Evolutionary conservation across 164 flowering plant species (phyloP).

Genomic region (Berberis thunbergii): DNA sequence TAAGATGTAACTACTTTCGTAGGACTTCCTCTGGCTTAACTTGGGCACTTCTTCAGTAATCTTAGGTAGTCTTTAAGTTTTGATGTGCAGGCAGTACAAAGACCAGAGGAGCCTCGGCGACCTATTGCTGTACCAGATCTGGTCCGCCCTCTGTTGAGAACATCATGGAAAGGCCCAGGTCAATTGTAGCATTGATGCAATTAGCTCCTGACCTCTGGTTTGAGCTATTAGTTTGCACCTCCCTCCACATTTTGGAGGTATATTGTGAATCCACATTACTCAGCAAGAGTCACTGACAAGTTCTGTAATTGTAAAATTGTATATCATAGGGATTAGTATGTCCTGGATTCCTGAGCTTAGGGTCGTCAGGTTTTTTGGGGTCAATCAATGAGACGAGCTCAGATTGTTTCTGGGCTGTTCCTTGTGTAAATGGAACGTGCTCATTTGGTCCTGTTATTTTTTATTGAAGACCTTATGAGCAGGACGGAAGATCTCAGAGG

Average conservation of each 20-base stretch:
- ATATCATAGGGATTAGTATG: slow-evolving; percentile 32
- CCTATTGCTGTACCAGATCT: slow-evolving; percentile 28
- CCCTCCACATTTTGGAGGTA: slow-evolving; percentile 5
- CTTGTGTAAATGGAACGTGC: slow-evolving; percentile 14
- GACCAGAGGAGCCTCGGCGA: slow-evolving; percentile 37
- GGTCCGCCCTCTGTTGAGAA: slow-evolving; percentile 43
- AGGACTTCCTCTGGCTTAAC: neutral
- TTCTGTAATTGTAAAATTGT: slow-evolving; percentile 40
- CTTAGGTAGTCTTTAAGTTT: neutral
- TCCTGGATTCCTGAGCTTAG: neutral
- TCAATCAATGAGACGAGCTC: slow-evolving; percentile 14
- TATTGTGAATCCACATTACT: too few species aligned
- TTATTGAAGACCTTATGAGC: slow-evolving; percentile 40
- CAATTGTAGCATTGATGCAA: slow-evolving; percentile 10
- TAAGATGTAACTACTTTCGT: neutral
- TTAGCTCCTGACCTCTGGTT: slow-evolving; percentile 1
- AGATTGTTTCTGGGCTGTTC: slow-evolving; percentile 23
- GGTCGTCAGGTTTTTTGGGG: slow-evolving; percentile 14
- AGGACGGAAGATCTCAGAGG: slow-evolving; percentile 10
- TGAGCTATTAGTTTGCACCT: slow-evolving; percentile 2
- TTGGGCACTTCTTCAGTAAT: neutral
- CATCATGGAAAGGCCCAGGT: slow-evolving; percentile 48
- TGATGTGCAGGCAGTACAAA: slow-evolving; percentile 46
- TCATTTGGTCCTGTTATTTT: slow-evolving; percentile 48
- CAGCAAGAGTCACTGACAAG: slow-evolving; percentile 1